Percentiles rank a stretch among this genome's conserved stretches.
These are phyloP conservation scores for Dendrobium nobile DNA, from an alignment of 106 monocot genomes.

Conservation along the genomic window DNA sequence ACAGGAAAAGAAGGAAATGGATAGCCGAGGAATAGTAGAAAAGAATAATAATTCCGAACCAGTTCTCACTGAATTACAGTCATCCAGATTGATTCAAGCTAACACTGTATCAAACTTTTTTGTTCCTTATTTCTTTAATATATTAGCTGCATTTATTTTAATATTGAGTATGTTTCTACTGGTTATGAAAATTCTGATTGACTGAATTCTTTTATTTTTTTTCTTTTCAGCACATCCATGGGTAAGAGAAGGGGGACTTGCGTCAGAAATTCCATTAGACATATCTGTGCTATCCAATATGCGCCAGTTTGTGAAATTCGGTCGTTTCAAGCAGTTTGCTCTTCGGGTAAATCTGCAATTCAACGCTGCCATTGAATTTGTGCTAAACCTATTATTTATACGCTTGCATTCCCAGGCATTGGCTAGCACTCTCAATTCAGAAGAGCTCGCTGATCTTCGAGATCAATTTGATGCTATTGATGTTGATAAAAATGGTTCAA, in stretches of 20 bases:
- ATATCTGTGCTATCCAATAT: constrained; percentile 90
- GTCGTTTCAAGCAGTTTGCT: constrained; percentile 93
- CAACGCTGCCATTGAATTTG: neutral
- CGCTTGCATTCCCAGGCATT: constrained; percentile 48
- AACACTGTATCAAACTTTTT: too few species aligned
- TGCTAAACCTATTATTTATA: constrained; percentile 6
- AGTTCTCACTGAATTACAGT: too few species aligned
- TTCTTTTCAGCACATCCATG: constrained; percentile 77
- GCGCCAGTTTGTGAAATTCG: constrained; percentile 91
- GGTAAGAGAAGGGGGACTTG: constrained; percentile 94
- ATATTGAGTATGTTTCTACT: too few species aligned
- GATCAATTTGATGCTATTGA: constrained; percentile 98
- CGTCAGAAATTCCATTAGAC: constrained; percentile 88
- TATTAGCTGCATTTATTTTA: too few species aligned
- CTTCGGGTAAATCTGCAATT: constrained; percentile 46
- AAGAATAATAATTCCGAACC: too few species aligned
- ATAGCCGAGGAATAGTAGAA: too few species aligned
- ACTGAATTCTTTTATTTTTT: neutral
- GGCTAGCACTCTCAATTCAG: constrained; percentile 79
- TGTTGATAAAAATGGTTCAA: constrained; percentile 92
- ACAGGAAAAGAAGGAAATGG: too few species aligned
- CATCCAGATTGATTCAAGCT: too few species aligned
- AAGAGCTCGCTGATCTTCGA: constrained; percentile 72
- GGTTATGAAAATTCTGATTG: neutral
- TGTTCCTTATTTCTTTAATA: too few species aligned